These are phyloP conservation scores for Coemansia sp. DNA, from an alignment of 192 early-diverging fungal genomes.

Conservation along the genomic window DNA sequence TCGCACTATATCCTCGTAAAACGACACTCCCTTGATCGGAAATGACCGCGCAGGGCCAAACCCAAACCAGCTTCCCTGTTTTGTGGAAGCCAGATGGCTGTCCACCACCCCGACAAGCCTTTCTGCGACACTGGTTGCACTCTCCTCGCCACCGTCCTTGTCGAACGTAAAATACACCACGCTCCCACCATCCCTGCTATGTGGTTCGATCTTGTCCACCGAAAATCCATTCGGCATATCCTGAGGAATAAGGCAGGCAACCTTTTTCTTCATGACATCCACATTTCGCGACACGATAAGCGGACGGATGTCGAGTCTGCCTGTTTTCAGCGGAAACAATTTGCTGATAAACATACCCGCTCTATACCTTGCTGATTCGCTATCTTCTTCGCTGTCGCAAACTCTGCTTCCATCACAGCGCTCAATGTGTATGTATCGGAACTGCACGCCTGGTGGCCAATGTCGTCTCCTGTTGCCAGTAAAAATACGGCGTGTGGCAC, in stretches of 20 bases:
- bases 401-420: constrained; percentile 6
- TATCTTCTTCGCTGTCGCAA: not conserved
- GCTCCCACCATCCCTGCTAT: constrained; percentile 46
- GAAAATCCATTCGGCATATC: constrained; percentile 35
- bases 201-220: constrained; percentile 36
- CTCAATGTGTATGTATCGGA: constrained; percentile 28
- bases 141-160: constrained; percentile 1
- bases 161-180: constrained; percentile 48
- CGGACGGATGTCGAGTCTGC: constrained; percentile 46
- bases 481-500: not conserved
- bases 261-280: constrained; percentile 28
- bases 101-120: constrained; percentile 28
- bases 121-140: constrained; percentile 17
- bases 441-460: not conserved
- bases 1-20: constrained; percentile 69
- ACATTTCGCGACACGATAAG: constrained; percentile 41
- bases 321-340: constrained; percentile 53
- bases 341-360: constrained; percentile 54
- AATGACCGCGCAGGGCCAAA: constrained; percentile 63
- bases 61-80: constrained; percentile 61
- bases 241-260: constrained; percentile 24
- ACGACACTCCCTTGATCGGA: constrained; percentile 67
- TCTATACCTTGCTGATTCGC: constrained; percentile 17
- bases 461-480: not conserved
- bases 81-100: constrained; percentile 55